Base-by-base conservation (phyloP, 1,139 yeast species). In the Casaregolazyma suthepensis region DNA sequence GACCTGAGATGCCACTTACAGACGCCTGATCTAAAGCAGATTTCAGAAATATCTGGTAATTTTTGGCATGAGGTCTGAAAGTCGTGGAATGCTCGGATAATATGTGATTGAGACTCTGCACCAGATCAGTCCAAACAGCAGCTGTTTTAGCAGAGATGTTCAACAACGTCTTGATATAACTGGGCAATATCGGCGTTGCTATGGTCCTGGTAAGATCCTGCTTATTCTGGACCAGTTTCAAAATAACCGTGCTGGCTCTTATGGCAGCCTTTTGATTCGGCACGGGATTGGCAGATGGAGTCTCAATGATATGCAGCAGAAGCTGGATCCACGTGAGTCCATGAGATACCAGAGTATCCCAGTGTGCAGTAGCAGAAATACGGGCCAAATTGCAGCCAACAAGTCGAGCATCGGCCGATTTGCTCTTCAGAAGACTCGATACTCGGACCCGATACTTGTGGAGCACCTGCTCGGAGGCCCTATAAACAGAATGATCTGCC, bases 121-220 rank as follows among this genome's bases (percentile, higher is more conserved):
- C 66, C 29, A 78, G 66, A 29, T 75, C 65, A 43, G 60, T 61
- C 22, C 82, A 65, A 54, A 73, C 68, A 18, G 73, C 79, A 22
- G 40, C 51, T 29, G 58, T 54, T 20, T 54, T 64, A 40, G 68
- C 67, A 12, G 72, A 61, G 46, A 74, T 61, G 2, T 63, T 66
- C 54, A 87, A 65, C 59, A 85, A 75, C 5, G 79, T 70, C 19
- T 80, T 74, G 54, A 87, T 79, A 45, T 86, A 80, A 2, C 75
- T 72, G 12, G 89, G 82, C 52, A 91, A 72, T 59, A 83, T 83
- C 3, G 97, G 96, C 1, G 96, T 87, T 56, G 90, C 76, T 6
- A 87, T 75, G 63, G 90, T 96, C 66, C 98, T 79, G 1, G 95
- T 85, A 50, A 91, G 74, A 0, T 91, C 83, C 1, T 96, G 89